Evolutionary conservation across 139 green algal genomes (phyloP), one percentile per base, ranked within the genome.

Genomic region (Micromonas commoda): DNA sequence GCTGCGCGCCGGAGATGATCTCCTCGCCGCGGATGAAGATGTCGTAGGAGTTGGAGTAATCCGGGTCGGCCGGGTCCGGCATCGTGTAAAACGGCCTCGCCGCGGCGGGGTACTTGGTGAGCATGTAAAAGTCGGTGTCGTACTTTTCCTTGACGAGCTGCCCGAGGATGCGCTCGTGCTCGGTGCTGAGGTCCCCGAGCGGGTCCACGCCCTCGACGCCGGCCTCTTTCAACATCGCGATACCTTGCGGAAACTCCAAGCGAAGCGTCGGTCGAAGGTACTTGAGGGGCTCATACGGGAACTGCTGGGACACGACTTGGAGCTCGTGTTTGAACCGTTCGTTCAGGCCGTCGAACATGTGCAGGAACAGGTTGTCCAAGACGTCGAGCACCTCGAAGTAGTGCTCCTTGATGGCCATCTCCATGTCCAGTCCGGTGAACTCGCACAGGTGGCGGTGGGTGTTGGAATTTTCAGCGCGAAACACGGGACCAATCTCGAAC

Each of bases 11-110:
- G 0, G 81, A 96, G 79, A 99, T 98, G 87, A 99, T 99, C 82
- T 99, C 95, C 87, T 99, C 95, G 3, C 95, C 95, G 9, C 95
- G 87, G 73, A 99, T 98, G 87, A 99, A 99, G 29, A 99, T 90
- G 82, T 99, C 95, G 72, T 94, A 99, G 6, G 91, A 97, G 88
- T 97, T 97, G 85, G 87, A 94, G 86, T 96, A 96, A 28, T 77
- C 45, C 0, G 84, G 64, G 85, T 98, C 88, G 68, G 95, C 89
- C 21, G 89, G 83, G 82, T 84, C 92, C 20, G 93, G 93, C 95
- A 99, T 99, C 32, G 94, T 98, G 91, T 99, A 99, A 86, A 99
- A 98, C n/a, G 94, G 94, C 26, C 93, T 86, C 24, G 87, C 85
- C 45, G 32, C 54, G 19, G 82, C 21, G 20, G 87, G 88, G 80